Evolutionary conservation across 148 eudicot species (phyloP).

Genomic region (Talinum fruticosum): DNA sequence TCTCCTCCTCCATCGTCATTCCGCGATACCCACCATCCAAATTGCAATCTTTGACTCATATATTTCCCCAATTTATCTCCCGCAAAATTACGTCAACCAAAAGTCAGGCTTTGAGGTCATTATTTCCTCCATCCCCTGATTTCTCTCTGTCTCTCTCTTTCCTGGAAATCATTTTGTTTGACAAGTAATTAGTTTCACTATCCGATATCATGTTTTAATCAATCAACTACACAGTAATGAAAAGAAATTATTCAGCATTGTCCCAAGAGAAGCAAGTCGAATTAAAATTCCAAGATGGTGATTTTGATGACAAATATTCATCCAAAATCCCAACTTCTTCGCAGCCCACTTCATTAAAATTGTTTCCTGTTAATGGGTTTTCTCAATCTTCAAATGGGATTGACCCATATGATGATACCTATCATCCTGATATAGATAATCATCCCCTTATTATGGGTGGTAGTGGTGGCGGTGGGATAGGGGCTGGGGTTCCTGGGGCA

Average conservation of each 20-base stretch:
- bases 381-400: constrained; percentile 25
- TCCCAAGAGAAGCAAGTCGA: constrained; percentile 33
- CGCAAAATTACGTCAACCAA: not conserved
- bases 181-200: not conserved
- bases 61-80: not conserved
- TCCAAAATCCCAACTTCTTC: constrained; percentile 23
- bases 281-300: constrained; percentile 32
- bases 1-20: not conserved
- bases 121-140: not conserved
- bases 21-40: not conserved
- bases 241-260: constrained; percentile 43
- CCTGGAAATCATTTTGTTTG: not conserved
- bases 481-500: constrained; percentile 79
- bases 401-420: constrained; percentile 26
- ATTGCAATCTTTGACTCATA: too few relatives aligned
- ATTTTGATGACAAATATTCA: constrained; percentile 23
- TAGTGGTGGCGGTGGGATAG: constrained; percentile 31
- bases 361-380: constrained; percentile 32
- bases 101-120: not conserved
- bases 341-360: constrained; percentile 23
- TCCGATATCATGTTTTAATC: not conserved
- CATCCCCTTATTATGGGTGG: constrained; percentile 58
- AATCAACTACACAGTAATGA: constrained; percentile 20
- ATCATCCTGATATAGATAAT: constrained; percentile 55
- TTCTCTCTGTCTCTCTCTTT: not conserved